Conservation (phyloP, 345 rosid species). For the Orychophragmus violaceus region DNA sequence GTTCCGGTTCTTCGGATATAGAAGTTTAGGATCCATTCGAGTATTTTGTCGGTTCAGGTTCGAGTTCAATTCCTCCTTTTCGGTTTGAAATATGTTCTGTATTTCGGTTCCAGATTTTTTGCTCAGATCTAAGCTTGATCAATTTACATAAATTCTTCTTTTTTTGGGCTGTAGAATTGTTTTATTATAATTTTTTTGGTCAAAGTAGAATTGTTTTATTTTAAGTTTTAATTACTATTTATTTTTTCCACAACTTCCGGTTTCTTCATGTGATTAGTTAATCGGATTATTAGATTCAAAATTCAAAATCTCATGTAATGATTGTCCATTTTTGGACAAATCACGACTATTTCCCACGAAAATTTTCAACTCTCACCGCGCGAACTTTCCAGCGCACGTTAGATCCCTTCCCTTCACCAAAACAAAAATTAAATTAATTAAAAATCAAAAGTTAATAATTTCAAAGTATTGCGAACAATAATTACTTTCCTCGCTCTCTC, state of each 20-base stretch:
- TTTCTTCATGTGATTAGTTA: background rate
- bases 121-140: too few relatives aligned
- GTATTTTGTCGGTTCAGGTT: too few relatives aligned
- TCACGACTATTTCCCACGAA: conserved; percentile 17
- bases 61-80: too few relatives aligned
- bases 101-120: too few relatives aligned
- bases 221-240: background rate
- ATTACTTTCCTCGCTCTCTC: conserved; percentile 15
- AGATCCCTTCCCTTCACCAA: conserved; percentile 16
- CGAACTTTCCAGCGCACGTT: conserved; percentile 31
- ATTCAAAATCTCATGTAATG: conserved; percentile 4
- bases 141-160: background rate
- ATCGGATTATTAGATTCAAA: background rate
- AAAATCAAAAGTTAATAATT: conserved; percentile 8
- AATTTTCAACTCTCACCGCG: conserved; percentile 12
- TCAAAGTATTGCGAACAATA: conserved; percentile 21
- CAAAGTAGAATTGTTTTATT: too few relatives aligned
- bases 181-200: too few relatives aligned
- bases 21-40: too few relatives aligned
- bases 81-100: too few relatives aligned
- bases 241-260: background rate
- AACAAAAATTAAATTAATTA: background rate
- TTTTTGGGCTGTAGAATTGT: background rate
- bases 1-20: too few relatives aligned
- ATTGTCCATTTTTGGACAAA: conserved; percentile 8